A percentile compares a stretch with the other conserved stretches of the same genome.
These are phyloP conservation scores for Colletotrichum gigasporum DNA, from an alignment of 2,329 filamentous ascomycete genomes.

Conservation along the genomic window DNA sequence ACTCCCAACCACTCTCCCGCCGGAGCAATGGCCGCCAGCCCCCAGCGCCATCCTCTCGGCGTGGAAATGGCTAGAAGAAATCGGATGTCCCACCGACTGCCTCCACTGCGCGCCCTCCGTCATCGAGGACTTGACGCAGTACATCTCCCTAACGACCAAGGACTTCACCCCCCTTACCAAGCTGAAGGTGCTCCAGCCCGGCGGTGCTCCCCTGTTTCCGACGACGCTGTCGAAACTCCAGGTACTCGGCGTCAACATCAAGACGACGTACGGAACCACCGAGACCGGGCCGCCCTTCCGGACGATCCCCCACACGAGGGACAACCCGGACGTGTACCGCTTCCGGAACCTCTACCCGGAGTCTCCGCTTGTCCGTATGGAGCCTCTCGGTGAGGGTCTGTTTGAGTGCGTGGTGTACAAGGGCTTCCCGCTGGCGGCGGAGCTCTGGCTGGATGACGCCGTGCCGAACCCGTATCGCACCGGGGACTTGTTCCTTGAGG, in stretches of 20 bases:
- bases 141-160: constrained; percentile 13
- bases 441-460: constrained; percentile 9
- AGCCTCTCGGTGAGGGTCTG: not conserved
- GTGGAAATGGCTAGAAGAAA: not conserved
- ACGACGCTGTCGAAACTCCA: not conserved
- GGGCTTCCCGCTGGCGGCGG: constrained; percentile 15
- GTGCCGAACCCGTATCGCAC: constrained; percentile 19
- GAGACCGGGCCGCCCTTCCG: constrained; percentile 13
- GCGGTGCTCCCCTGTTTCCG: constrained; percentile 3
- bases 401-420: constrained; percentile 20
- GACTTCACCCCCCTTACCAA: constrained; percentile 3
- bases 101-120: constrained; percentile 20
- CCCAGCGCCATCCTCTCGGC: constrained; percentile 19
- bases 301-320: constrained; percentile 19
- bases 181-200: constrained; percentile 18
- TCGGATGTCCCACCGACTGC: constrained; percentile 11
- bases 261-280: constrained; percentile 23
- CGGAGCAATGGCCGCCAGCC: constrained; percentile 19
- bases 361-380: constrained; percentile 7
- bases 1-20: constrained; percentile 9
- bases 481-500: constrained; percentile 9
- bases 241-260: constrained; percentile 14
- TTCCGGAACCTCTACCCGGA: constrained; percentile 22
- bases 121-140: constrained; percentile 23
- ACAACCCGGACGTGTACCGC: constrained; percentile 22